phyloP scores from a whole-genome alignment of 352 stramenopile species.

The Pseudoperonospora humuli region DNA sequence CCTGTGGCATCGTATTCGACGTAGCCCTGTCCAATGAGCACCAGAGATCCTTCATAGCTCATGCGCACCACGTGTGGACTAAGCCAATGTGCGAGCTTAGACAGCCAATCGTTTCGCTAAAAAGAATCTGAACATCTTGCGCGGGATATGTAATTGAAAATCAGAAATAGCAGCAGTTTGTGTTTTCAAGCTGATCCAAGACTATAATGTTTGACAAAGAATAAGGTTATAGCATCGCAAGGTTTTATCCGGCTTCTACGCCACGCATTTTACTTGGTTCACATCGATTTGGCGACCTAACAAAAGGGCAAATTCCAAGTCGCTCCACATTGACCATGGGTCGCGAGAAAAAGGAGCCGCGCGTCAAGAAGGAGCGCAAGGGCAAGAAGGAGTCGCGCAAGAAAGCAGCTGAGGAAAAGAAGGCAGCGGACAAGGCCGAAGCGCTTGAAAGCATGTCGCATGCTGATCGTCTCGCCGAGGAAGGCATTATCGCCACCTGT shows the following conservation, averaged over 20 bases:
- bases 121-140: neutral
- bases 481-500: conserved; percentile 96
- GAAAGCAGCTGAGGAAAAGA: conserved; percentile 71
- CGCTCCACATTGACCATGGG: conserved; percentile 10
- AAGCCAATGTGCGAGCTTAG: conserved; percentile 14
- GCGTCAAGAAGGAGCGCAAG: conserved; percentile 68
- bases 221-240: conserved; percentile 9
- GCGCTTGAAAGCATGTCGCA: conserved; percentile 66
- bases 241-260: conserved; percentile 14
- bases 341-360: conserved; percentile 43
- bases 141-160: conserved; percentile 7
- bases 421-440: conserved; percentile 53
- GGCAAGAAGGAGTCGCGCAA: conserved; percentile 75
- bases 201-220: neutral
- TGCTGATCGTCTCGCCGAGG: conserved; percentile 85
- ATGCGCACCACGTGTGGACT: conserved; percentile 1
- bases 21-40: conserved; percentile 1
- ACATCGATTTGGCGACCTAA: conserved; percentile 20
- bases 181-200: neutral
- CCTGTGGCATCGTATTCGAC: conserved; percentile 39
- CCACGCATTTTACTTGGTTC: conserved; percentile 15
- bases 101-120: conserved; percentile 24
- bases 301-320: conserved; percentile 2
- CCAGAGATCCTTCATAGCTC: neutral
- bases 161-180: neutral